Percentiles rank a stretch among this genome's conserved stretches.
These are phyloP conservation scores for Fusarium miscanthi DNA, from an alignment of 2,329 filamentous ascomycete species.

Conservation along the genomic window DNA sequence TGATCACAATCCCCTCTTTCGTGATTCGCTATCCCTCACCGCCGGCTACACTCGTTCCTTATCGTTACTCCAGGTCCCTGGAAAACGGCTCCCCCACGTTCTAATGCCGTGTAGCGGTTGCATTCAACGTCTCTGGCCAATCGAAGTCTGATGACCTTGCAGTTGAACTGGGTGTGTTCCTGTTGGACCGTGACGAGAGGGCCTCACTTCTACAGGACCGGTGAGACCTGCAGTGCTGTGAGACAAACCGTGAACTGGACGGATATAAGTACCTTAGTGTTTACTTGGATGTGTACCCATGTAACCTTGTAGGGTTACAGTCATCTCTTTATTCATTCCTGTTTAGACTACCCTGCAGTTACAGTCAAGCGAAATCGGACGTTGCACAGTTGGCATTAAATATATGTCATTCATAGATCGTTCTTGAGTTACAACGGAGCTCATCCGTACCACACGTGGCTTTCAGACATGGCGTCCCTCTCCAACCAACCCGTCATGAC, in stretches of 20 bases:
- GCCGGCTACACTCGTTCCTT: constrained; percentile 12
- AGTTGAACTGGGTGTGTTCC: constrained; percentile 25
- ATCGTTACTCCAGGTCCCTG: constrained; percentile 11
- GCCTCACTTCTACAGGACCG: constrained; percentile 22
- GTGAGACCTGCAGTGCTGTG: constrained; percentile 19
- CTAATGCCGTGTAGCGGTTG: constrained; percentile 18
- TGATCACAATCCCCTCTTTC: not conserved
- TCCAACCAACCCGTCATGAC: constrained; percentile 38
- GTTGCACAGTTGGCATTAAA: constrained; percentile 31
- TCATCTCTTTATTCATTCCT: not conserved
- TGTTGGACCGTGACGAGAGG: constrained; percentile 28
- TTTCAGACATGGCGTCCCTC: constrained; percentile 23
- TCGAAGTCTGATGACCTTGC: constrained; percentile 14
- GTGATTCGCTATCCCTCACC: constrained; percentile 28
- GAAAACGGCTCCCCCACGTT: constrained; percentile 14
- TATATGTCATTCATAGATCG: constrained; percentile 45
- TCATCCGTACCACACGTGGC: constrained; percentile 13
- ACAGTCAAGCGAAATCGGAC: not conserved
- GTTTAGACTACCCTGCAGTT: not conserved
- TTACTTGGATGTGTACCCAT: not conserved
- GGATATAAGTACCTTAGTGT: not conserved
- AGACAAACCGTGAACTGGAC: not conserved
- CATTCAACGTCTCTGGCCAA: constrained; percentile 27
- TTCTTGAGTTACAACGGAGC: constrained; percentile 40
- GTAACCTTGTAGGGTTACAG: not conserved